phyloP scores from a whole-genome alignment of 2,329 filamentous ascomycete species.

The Penicillium digitatum region DNA sequence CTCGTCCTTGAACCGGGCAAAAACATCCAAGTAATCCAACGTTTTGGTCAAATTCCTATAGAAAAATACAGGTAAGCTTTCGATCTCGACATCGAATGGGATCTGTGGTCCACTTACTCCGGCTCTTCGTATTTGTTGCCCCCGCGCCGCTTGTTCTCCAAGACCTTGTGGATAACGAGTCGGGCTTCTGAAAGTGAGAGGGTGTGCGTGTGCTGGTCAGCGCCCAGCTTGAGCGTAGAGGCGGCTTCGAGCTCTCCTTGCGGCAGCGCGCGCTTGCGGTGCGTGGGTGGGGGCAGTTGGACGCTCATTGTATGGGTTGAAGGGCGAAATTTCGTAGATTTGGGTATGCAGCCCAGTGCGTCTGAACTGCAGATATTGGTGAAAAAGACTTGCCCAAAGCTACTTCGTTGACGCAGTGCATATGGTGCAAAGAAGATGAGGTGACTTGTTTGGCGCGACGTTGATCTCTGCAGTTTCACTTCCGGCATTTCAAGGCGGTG shows the following conservation, averaged over 20 bases:
- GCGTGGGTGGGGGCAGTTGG: slow-evolving; percentile 35
- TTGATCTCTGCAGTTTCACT: slow-evolving; percentile 17
- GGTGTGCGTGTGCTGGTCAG: slow-evolving; percentile 88
- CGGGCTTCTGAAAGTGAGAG: slow-evolving; percentile 89
- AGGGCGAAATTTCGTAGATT: not conserved
- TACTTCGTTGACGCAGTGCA: not conserved
- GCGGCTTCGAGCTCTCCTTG: slow-evolving; percentile 78
- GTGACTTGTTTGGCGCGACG: slow-evolving; percentile 1
- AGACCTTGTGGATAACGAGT: slow-evolving; percentile 84
- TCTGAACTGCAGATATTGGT: not conserved
- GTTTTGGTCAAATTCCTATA: slow-evolving; percentile 72
- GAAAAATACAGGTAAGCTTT: not conserved
- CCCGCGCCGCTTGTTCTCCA: slow-evolving; percentile 73
- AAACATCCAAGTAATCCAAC: slow-evolving; percentile 86
- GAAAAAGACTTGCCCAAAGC: not conserved
- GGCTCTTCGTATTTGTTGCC: slow-evolving; percentile 80
- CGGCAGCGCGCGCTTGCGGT: slow-evolving; percentile 42
- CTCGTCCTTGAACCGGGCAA: slow-evolving; percentile 92
- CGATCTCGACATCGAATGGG: not conserved
- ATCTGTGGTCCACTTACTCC: slow-evolving; percentile 57
- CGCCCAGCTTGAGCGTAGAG: slow-evolving; percentile 76
- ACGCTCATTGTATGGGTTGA: slow-evolving; percentile 28
- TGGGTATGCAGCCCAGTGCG: too few species aligned
- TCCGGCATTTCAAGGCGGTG: slow-evolving; percentile 26
- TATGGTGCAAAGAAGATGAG: not conserved